Evolutionary conservation across 139 green algal species (phyloP), one percentile per base, ranked within the genome.

Genomic region (Asterochloris sp.): DNA sequence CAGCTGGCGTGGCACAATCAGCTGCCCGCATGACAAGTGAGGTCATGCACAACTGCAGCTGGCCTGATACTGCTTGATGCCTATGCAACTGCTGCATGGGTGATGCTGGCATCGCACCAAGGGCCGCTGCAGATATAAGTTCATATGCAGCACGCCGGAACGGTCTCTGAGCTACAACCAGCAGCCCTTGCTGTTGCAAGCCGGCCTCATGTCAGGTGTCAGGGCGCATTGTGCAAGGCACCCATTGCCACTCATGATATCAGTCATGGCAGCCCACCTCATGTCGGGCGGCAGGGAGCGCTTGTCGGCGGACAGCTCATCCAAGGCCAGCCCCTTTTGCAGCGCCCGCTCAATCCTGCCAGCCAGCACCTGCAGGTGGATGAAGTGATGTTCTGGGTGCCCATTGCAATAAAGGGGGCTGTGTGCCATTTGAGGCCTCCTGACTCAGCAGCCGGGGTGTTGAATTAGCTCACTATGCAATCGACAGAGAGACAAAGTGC

Each of bases 331-430:
- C 12, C 88, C 87, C 19, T 90, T 86, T 28, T 89, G 28, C 81
- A 98, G 82, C 11, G 93, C 94, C 68, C 91, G 91, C 86, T 97
- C 90, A 1, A 98, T 92, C 15, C 91, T 85, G 64, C 86, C 84
- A 15, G 93, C 94, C 74, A 98, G 89, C 75, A 92, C 84, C 38
- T 54, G 38, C 38, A 54, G 38, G 38, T 54, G 38, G 2, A 6
- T 54, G 38, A n/a, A 54, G 38, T 54, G 38, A 2, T 10, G 2
- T 54, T 54, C 38, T 54, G 38, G 38, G 38, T 54, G 38, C 6
- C 38, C 38, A 2, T 54, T 54, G 38, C 38, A 54, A 54, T 54
- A 2, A 6, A 2, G 6, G 38, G 6, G 38, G 38, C 38, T 54
- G 38, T 54, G 38, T 6, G 6, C 6, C 38, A 54, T 54, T 54